These are phyloP conservation scores for Fusarium sp. DNA, from an alignment of 2,329 filamentous ascomycete genomes.

Conservation along the genomic window DNA sequence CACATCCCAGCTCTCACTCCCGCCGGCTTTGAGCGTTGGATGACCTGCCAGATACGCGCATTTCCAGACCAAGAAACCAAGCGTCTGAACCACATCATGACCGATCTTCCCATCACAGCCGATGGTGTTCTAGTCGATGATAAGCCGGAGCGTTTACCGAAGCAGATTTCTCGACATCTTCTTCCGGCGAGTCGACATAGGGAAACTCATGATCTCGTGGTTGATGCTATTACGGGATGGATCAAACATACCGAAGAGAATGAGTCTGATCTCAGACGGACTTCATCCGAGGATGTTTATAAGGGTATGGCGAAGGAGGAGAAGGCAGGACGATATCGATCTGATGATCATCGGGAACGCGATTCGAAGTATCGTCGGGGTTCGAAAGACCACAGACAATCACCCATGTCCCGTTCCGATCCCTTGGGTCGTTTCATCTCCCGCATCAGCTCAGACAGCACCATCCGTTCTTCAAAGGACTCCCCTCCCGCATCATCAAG, in stretches of 20 bases:
- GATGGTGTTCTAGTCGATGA: conserved; percentile 70
- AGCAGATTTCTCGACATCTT: conserved; percentile 79
- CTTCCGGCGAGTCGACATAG: conserved; percentile 73
- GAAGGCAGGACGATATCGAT: conserved; percentile 22
- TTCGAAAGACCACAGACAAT: conserved; percentile 38
- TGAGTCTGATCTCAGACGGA: conserved; percentile 25
- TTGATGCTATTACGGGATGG: conserved; percentile 68
- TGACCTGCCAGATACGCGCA: conserved; percentile 78
- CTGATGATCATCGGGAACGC: conserved; percentile 40
- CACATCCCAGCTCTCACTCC: conserved; percentile 75
- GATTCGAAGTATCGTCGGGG: conserved; percentile 36
- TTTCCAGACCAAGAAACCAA: conserved; percentile 81
- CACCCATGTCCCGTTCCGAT: conserved; percentile 32
- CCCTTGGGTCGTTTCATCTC: conserved; percentile 28
- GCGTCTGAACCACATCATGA: conserved; percentile 76
- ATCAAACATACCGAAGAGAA: conserved; percentile 40
- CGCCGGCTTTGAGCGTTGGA: conserved; percentile 78
- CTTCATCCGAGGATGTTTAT: conserved; percentile 33
- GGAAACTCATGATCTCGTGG: conserved; percentile 70
- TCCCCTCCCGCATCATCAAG: conserved; percentile 20
- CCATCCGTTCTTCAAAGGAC: conserved; percentile 34
- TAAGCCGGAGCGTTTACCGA: conserved; percentile 80
- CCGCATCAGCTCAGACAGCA: conserved; percentile 37
- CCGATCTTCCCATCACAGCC: conserved; percentile 75
- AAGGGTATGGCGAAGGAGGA: conserved; percentile 33